phyloP scores from a whole-genome alignment of 768 basidiomycete species.

The Cubamyces lactineus region DNA sequence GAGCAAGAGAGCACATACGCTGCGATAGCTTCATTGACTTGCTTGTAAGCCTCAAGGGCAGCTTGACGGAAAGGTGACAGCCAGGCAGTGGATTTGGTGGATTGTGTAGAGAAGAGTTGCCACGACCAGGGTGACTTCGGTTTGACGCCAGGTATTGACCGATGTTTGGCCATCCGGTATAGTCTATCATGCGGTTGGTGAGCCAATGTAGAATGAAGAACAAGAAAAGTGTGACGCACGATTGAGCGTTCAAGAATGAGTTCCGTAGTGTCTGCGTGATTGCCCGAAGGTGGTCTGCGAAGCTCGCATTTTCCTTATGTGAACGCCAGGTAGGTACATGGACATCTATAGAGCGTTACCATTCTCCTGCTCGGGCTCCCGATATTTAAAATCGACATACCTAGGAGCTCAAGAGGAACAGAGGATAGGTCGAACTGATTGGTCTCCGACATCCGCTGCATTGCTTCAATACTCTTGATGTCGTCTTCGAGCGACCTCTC shows the following conservation, averaged over 20 bases:
- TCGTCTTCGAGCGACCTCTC: slow-evolving; percentile 16
- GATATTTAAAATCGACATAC: background rate
- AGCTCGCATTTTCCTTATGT: slow-evolving; percentile 19
- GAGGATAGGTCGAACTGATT: slow-evolving; percentile 16
- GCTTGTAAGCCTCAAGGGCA: slow-evolving; percentile 43
- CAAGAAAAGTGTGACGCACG: slow-evolving; percentile 29
- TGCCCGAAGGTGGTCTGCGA: slow-evolving; percentile 25
- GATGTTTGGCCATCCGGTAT: slow-evolving; percentile 39
- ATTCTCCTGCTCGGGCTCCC: too few relatives aligned
- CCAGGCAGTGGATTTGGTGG: slow-evolving; percentile 37
- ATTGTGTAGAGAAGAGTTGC: slow-evolving; percentile 30
- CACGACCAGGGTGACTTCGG: slow-evolving; percentile 27
- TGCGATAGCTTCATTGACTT: slow-evolving; percentile 42
- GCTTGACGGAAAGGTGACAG: slow-evolving; percentile 41
- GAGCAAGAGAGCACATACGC: slow-evolving; percentile 35
- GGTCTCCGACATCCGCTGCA: slow-evolving; percentile 15
- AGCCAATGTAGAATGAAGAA: background rate
- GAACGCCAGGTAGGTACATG: slow-evolving; percentile 27
- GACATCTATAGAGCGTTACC: slow-evolving; percentile 20
- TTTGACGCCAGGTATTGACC: slow-evolving; percentile 40
- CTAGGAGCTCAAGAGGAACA: slow-evolving; percentile 13
- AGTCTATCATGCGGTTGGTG: slow-evolving; percentile 32
- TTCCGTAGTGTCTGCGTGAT: slow-evolving; percentile 19
- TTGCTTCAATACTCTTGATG: slow-evolving; percentile 18
- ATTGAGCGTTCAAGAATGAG: slow-evolving; percentile 37